Evolutionary conservation across 2,329 filamentous ascomycete genomes (phyloP).

Genomic region (Byssochlamys sp.): DNA sequence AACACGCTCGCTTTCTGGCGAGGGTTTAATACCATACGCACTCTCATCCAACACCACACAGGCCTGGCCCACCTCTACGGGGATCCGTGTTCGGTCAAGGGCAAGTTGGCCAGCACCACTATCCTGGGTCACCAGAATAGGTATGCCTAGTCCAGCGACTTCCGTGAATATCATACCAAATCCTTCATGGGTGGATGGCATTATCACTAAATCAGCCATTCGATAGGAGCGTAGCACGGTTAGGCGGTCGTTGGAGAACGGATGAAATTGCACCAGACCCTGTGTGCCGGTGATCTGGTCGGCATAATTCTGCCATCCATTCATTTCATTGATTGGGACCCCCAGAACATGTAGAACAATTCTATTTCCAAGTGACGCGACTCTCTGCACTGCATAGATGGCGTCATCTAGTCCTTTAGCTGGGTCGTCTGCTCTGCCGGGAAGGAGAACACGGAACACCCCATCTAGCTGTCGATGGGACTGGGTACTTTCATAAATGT

Average conservation of each 20-base stretch:
- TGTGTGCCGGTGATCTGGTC: neutral
- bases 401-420: neutral
- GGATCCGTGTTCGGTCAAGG: too few species aligned
- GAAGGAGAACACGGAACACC: neutral
- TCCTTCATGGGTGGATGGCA: neutral
- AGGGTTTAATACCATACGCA: too few species aligned
- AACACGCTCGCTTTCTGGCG: too few species aligned
- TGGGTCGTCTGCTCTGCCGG: neutral
- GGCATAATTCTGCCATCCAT: too few species aligned
- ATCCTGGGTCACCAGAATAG: too few species aligned
- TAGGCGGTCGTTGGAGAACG: neutral
- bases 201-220: neutral
- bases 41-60: too few species aligned
- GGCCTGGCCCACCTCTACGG: too few species aligned
- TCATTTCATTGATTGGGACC: neutral
- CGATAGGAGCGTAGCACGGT: neutral
- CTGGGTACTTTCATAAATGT: neutral
- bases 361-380: neutral
- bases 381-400: neutral
- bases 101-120: too few species aligned
- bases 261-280: neutral
- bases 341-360: neutral
- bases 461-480: neutral
- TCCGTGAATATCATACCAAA: neutral
- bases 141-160: too few species aligned